Conservation (phyloP, 805 yeast genomes). For the Gaillardinia entomophila region DNA sequence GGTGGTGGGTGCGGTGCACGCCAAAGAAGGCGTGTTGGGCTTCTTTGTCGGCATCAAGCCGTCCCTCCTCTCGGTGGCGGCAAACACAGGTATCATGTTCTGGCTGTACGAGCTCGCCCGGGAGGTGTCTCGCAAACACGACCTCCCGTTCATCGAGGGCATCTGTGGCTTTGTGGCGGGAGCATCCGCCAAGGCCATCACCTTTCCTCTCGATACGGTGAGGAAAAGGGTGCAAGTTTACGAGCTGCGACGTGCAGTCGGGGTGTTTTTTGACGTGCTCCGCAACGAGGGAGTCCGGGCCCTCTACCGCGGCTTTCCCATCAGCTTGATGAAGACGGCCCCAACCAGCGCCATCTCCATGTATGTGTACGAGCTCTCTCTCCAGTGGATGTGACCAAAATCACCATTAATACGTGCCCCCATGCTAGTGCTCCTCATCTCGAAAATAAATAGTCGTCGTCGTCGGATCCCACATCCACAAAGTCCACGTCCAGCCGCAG, state of each 20-base stretch:
- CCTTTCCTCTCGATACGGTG: constrained; percentile 83
- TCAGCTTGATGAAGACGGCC: constrained; percentile 71
- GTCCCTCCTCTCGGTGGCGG: constrained; percentile 56
- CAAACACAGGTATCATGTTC: constrained; percentile 72
- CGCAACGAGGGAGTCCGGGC: constrained; percentile 58
- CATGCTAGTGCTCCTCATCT: background rate
- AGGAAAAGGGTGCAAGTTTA: constrained; percentile 71
- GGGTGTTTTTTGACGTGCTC: constrained; percentile 35
- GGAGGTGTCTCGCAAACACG: constrained; percentile 19
- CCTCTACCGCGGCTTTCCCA: constrained; percentile 66
- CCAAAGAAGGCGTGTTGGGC: constrained; percentile 34
- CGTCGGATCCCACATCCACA: constrained; percentile 18
- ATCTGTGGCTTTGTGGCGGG: constrained; percentile 76
- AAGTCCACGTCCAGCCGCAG: constrained; percentile 23
- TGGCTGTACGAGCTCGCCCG: constrained; percentile 55
- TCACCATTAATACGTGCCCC: background rate
- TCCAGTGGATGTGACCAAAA: constrained; percentile 5
- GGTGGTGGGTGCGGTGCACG: constrained; percentile 20
- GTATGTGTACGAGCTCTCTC: constrained; percentile 52
- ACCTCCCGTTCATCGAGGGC: constrained; percentile 43
- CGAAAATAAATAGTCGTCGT: constrained; percentile 28
- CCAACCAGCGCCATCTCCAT: constrained; percentile 71
- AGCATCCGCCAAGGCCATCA: constrained; percentile 57
- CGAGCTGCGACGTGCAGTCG: constrained; percentile 12
- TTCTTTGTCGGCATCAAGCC: constrained; percentile 47